Conservation (phyloP, 139 green algal species). For the Chlorella vulgaris region DNA sequence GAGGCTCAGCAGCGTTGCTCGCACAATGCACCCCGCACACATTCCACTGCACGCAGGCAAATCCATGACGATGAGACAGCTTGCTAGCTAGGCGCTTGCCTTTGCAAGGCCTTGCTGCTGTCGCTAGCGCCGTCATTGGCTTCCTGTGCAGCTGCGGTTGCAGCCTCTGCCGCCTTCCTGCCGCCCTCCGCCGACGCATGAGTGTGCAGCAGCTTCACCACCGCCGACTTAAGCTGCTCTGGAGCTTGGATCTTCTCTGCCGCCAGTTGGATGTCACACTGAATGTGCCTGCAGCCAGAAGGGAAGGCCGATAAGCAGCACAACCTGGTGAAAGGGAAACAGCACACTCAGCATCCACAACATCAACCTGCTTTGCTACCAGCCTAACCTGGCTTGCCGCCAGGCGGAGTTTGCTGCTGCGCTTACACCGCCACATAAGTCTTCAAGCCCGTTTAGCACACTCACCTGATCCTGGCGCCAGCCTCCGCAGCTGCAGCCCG, state of each 20-base stretch:
- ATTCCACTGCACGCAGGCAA: too few relatives aligned
- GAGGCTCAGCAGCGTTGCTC: too few relatives aligned
- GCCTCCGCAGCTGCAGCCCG: constrained; percentile 33
- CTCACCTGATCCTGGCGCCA: constrained; percentile 42
- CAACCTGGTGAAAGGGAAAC: too few relatives aligned
- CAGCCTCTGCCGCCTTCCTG: not conserved
- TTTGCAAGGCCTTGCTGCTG: not conserved
- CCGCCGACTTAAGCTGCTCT: constrained; percentile 82
- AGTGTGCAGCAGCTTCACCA: constrained; percentile 81
- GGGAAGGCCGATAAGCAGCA: too few relatives aligned
- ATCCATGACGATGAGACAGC: too few relatives aligned
- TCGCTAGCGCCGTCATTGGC: constrained; percentile 42
- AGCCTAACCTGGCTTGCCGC: too few relatives aligned
- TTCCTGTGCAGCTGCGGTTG: constrained; percentile 51
- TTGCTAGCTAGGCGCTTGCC: too few relatives aligned
- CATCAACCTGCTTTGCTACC: not conserved
- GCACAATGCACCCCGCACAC: too few relatives aligned
- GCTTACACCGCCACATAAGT: too few relatives aligned
- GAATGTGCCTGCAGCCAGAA: constrained; percentile 38
- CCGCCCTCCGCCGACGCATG: constrained; percentile 56
- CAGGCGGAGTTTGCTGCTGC: too few relatives aligned
- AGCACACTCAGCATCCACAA: not conserved
- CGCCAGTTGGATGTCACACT: constrained; percentile 29
- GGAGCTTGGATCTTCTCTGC: constrained; percentile 74
- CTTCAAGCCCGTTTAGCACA: too few relatives aligned